Evolutionary conservation across 148 eudicot genomes (phyloP), one percentile per base, ranked within the genome.

Genomic region (Diospyros kaki): DNA sequence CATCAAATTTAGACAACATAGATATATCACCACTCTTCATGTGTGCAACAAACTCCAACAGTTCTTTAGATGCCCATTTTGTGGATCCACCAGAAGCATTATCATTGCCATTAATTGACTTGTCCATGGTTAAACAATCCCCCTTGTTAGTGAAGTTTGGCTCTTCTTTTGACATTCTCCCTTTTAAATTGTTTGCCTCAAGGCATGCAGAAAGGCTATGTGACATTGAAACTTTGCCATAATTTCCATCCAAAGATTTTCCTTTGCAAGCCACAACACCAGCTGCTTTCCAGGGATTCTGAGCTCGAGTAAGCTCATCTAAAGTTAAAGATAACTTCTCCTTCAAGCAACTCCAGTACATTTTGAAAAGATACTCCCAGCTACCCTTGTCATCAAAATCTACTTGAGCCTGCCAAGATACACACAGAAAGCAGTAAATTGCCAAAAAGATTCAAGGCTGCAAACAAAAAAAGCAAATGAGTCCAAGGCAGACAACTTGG

Each of bases 341-440:
- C 77, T 93, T 96, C 82, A 91, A 78, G 71, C 54, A 80, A 61
- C 88, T 68, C 98, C 98, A 96, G 69, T 96, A 96, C 66, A 89
- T 84, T 84, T 96, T 96, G 76, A 96, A 96, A 58, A 96, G 97
- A 78, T 96, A 93, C 84, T 93, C 98, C 99, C 99, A 96, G 77
- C 96, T 91, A 66, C 77, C 84, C 59, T 81, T 79, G 86, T 96
- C 99, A 84, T 93, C 98, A 84, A 96, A 96, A 85, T 96, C 99
- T 74, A 95, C 96, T 69, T 88, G 88, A 73, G 80, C 91, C 98
- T 96, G 93, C 86, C 83, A 72, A 64, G 9, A 58, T 73, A 69
- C 10, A 68, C 44, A 40, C 46, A 64, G 10, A 51, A 45, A 54
- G n/a, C 38, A 11, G 70, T 43, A 65, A 61, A 39, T n/a, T 41